Evolutionary conservation across 2,329 filamentous ascomycete genomes (phyloP), one percentile per base, ranked within the genome.

Genomic region (Monosporascus cannonballus): DNA sequence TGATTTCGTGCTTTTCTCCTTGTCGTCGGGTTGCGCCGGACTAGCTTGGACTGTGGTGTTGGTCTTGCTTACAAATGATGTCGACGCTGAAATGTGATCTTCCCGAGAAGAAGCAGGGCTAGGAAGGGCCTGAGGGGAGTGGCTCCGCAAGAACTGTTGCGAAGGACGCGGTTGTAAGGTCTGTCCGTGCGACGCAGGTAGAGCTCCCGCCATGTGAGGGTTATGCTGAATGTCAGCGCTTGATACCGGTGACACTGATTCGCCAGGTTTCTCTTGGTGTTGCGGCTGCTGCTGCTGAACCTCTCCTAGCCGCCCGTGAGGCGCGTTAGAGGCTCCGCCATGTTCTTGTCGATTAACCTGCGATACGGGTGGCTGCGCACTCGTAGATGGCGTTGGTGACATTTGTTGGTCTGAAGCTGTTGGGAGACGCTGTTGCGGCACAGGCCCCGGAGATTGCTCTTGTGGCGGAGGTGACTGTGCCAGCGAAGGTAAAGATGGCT

Each of bases 1-100:
- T 4, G 61, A 62, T 8, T 61, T 62, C 0, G 60, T 61, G n/a
- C 58, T 65, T 55, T 67, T 65, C 42, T 67, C 63, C 36, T 64
- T 67, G 14, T 9, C n/a, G 6, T 17, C 14, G 11, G 6, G 46
- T 38, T 2, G 57, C 53, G 41, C 59, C 59, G 15, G 57, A 48
- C 20, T 55, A 56, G 7, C 38, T 45, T 8, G 60, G 45, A 7
- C 54, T 54, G 39, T 58, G 61, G 17, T 55, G 57, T 20, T 57
- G 58, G 27, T 55, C 52, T 62, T 60, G 20, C 57, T 55, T 1
- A 61, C 63, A 22, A 65, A 67, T 30, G 68, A 63, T 34, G 30
- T 14, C 30, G 30, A 34, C 11, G 9, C 9, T 34, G 30, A 34
- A 14, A 14, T 34, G 9, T 3, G 30, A 34, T 55, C 51, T 24